These are phyloP conservation scores for Neonectria faginata DNA, from an alignment of 2,329 filamentous ascomycete species.

Conservation along the genomic window DNA sequence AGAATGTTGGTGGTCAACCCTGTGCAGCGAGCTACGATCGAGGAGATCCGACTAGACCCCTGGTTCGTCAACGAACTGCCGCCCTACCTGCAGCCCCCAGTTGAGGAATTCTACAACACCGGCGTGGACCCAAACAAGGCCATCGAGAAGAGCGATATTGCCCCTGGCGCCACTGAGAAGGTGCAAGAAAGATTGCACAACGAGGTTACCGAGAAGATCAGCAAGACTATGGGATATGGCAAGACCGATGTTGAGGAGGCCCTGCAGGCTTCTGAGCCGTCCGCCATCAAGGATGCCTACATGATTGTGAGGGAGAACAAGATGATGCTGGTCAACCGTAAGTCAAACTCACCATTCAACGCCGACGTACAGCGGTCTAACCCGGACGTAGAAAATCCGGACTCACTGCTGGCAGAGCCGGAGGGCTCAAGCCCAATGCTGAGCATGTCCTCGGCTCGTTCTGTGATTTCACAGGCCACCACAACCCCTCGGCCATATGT, in stretches of 20 bases:
- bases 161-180: constrained; percentile 79
- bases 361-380: constrained; percentile 40
- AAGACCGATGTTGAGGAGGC: constrained; percentile 96
- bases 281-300: constrained; percentile 98
- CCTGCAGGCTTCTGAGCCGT: constrained; percentile 89
- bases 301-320: constrained; percentile 98
- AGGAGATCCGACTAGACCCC: constrained; percentile 90
- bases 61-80: constrained; percentile 94
- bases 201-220: constrained; percentile 93
- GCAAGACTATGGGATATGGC: constrained; percentile 97
- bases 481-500: constrained; percentile 68
- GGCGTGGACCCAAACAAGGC: constrained; percentile 94
- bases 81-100: constrained; percentile 85
- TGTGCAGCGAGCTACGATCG: constrained; percentile 91
- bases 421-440: constrained; percentile 63
- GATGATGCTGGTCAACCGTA: constrained; percentile 94
- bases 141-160: constrained; percentile 85
- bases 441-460: constrained; percentile 67
- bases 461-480: constrained; percentile 62
- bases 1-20: constrained; percentile 97
- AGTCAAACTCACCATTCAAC: constrained; percentile 55
- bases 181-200: constrained; percentile 92
- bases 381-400: constrained; percentile 49
- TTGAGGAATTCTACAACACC: constrained; percentile 92
- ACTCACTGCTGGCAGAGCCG: constrained; percentile 50